Base-by-base conservation (phyloP, 2,329 filamentous ascomycete genomes). In the Colletotrichum godetiae region DNA sequence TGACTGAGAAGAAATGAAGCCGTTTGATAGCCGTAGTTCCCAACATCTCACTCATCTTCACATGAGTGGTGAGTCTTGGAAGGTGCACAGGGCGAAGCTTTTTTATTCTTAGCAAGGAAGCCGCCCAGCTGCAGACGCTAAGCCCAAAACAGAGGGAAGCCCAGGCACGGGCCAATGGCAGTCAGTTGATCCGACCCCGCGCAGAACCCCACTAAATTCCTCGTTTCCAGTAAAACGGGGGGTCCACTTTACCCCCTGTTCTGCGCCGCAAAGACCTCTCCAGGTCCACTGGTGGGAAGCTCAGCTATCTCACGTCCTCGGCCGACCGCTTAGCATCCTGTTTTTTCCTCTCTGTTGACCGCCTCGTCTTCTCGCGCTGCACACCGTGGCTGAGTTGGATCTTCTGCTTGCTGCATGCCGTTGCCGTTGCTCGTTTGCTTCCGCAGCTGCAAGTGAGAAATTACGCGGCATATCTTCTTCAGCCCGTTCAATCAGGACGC, bases 181-280 rank as follows among this genome's bases (percentile, higher is more conserved):
- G 12, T 27, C 56, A 27, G 35, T 42, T 65, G 31, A 56, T 49
- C 42, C 56, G 29, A 31, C 71, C 71, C 71, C 71, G 67, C 70
- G 60, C 49, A 24, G 59, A 33, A 15, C 60, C 55, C 67, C 60
- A 46, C 49, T 35, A 35, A n/a, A 22, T 5, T 31, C 10, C 13
- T 66, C 56, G 60, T 73, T 73, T 70, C 67, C 60, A 73, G 67
- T 73, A 61, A 52, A 66, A 58, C 19, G 15, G 5, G 6, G 6
- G 33, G 15, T 12, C 71, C 67, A 66, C 37, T 71, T 52, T 57
- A 61, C 52, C 71, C 67, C 71, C 69, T 73, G 71, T 71, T 63
- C 56, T 24, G 22, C 29, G 37, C 53, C 29, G 60, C 67, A 42
- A 42, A 42, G 37, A 42, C 37, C 37, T 42, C 37, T 15, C 37